Conservation (phyloP, 495 filamentous ascomycete genomes). For the Podospora didyma region DNA sequence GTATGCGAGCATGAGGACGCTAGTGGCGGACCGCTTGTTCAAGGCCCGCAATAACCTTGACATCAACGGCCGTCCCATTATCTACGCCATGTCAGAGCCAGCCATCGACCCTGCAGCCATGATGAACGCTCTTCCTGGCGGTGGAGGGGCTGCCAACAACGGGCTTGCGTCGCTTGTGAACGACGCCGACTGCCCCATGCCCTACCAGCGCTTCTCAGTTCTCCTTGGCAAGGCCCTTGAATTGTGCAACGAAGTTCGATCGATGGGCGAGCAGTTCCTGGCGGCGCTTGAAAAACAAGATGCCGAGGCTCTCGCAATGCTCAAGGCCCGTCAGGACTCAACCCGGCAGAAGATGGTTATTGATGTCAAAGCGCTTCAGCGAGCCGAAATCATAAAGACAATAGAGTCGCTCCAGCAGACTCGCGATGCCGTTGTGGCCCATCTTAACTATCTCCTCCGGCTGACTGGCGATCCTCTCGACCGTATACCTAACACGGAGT, state of each 20-base stretch:
- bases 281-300: neutral
- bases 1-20: conserved; percentile 10
- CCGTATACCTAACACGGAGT: no score
- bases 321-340: neutral
- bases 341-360: neutral
- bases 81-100: conserved; percentile 26
- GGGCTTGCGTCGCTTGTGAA: neutral
- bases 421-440: no score
- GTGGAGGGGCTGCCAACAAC: conserved; percentile 12
- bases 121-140: no score
- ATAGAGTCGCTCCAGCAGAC: neutral
- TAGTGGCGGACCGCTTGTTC: conserved; percentile 31
- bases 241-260: conserved; percentile 22
- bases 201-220: conserved; percentile 31
- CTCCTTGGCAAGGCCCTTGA: conserved; percentile 30
- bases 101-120: conserved; percentile 26
- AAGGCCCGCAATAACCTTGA: conserved; percentile 31
- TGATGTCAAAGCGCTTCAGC: neutral
- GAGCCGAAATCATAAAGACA: neutral
- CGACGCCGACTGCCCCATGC: conserved; percentile 25
- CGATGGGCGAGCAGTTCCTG: neutral
- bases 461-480: no score
- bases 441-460: no score
- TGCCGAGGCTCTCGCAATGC: neutral
- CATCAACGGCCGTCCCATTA: conserved; percentile 25